Conservation (phyloP, 441 rosid genomes). For the Adansonia rubrostipa region DNA sequence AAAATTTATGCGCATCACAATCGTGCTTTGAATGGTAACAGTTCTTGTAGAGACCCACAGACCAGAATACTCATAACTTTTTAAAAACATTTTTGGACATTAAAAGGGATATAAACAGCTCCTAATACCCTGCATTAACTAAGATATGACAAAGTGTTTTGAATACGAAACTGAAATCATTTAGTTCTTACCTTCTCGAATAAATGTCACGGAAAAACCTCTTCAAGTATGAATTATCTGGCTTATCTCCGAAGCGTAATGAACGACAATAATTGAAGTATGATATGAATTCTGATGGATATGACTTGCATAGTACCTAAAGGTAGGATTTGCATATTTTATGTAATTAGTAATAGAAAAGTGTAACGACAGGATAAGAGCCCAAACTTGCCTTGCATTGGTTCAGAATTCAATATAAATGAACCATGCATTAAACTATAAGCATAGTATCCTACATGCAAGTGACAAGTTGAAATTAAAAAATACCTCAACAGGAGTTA, state of each 20-base stretch:
- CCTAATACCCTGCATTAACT: neutral
- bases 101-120: neutral
- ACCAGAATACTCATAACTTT: neutral
- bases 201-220: conserved; percentile 84
- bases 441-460: neutral
- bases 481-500: conserved; percentile 69
- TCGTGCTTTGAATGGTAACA: neutral
- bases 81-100: neutral
- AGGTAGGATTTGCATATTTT: neutral
- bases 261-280: conserved; percentile 84
- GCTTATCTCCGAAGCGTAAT: conserved; percentile 84
- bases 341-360: neutral
- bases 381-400: neutral
- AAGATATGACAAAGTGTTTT: neutral
- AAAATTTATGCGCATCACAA: neutral
- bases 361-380: neutral
- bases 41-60: neutral
- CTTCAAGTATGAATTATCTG: conserved; percentile 85
- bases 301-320: conserved; percentile 79
- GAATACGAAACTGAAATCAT: neutral
- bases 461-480: neutral
- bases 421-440: neutral
- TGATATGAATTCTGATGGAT: conserved; percentile 72
- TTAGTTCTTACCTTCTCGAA: conserved; percentile 64
- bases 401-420: neutral